Evolutionary conservation across 306 rosid species (phyloP), one percentile per base, ranked within the genome.

Genomic region (Vigna nakashimae): DNA sequence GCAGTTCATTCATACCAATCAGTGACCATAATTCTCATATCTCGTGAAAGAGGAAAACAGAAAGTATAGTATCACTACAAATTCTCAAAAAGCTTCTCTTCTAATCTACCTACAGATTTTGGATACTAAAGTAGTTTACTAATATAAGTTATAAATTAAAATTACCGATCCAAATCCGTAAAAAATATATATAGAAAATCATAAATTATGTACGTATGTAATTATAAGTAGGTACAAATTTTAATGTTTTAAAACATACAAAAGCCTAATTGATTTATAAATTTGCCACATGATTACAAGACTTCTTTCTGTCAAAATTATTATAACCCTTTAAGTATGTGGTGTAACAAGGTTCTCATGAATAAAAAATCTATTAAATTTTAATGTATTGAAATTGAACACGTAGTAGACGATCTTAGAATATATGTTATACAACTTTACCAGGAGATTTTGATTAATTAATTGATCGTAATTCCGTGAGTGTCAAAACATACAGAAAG

Each of bases 41-140:
- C 60, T 63, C 53, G 30, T 74, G 42, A 50, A 30, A 78, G 72
- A 49, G 22, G 30, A 51, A 76, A 42, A 55, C n/a, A 50, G 59
- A 65, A 13, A 70, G 17, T 60, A 34, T 11, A 40, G 13, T 17
- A 30, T 24, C 22, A 24, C 1, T 49, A 13, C 43, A 26, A 26
- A 26, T 26, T 26, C 28, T 26, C 28, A 26, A 26, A 26, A 26
- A 26, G 28, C 0, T 26, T 26, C 28, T 26, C 28, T 2, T 26
- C 28, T 26, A 26, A 26, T 26, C 28, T 26, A 24, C 26, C 2
- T 24, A 26, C 28, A 26, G 28, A 26, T 26, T 26, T 26, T 26
- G 28, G 28, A 26, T 26, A 26, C 28, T 26, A 26, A 26, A 26
- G 28, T 26, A 26, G 28, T 26, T 26, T 26, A 26, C 28, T 26